A percentile compares a stretch with the other conserved stretches of the same genome.
Evolutionary conservation across 179 eudicot genomes (phyloP).

Genomic region (Amaranthus tricolor): DNA sequence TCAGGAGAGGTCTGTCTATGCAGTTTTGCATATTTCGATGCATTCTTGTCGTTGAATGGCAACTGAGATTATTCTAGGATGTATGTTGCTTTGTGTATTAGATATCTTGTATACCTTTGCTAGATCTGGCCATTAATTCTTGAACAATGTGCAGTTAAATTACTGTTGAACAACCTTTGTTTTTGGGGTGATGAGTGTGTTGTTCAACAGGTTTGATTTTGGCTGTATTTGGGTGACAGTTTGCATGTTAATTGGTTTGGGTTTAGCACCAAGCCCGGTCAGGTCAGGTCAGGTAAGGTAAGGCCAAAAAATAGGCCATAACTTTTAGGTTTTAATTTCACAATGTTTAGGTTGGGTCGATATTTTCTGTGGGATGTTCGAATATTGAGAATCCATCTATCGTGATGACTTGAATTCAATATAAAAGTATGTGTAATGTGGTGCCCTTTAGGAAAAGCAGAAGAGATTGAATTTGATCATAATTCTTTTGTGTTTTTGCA

Average conservation of each 20-base stretch:
- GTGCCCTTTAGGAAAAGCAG: not conserved
- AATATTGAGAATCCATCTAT: not conserved
- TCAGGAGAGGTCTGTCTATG: constrained; percentile 66
- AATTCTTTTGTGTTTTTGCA: constrained; percentile 31
- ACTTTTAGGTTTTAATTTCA: too few relatives aligned
- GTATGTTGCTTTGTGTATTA: not conserved
- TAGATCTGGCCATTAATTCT: not conserved
- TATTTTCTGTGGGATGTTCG: not conserved
- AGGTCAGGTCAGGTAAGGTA: too few relatives aligned
- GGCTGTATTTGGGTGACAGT: too few relatives aligned
- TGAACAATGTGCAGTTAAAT: not conserved
- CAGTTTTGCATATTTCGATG: constrained; percentile 2
- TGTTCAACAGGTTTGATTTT: too few relatives aligned
- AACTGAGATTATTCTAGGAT: not conserved
- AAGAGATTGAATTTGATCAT: not conserved
- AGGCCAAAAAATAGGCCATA: too few relatives aligned
- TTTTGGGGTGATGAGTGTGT: too few relatives aligned
- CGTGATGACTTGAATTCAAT: not conserved
- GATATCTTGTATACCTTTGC: not conserved
- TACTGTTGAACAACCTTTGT: too few relatives aligned
- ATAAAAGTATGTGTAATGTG: not conserved
- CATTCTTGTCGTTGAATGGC: not conserved
- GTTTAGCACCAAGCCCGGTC: too few relatives aligned
- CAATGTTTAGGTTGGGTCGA: too few relatives aligned
- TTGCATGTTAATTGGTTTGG: too few relatives aligned